Evolutionary conservation across 495 filamentous ascomycete species (phyloP).

Genomic region (Pyronema omphalodes): DNA sequence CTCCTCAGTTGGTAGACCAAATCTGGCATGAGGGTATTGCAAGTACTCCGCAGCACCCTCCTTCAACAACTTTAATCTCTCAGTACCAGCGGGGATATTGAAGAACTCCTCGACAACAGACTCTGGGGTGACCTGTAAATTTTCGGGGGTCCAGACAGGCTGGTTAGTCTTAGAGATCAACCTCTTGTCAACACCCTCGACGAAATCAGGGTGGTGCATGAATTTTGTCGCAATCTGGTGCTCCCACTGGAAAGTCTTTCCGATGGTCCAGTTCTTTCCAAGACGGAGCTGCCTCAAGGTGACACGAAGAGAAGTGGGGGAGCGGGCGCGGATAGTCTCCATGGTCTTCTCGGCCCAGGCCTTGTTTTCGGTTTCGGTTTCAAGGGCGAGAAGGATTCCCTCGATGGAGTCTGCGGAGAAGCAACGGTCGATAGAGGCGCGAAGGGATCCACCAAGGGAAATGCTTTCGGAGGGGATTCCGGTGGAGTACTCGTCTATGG

Average conservation of each 20-base stretch:
- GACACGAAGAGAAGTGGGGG: conserved; percentile 69
- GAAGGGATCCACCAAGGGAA: conserved; percentile 41
- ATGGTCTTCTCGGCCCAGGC: conserved; percentile 62
- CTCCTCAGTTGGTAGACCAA: conserved; percentile 57
- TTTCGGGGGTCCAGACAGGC: conserved; percentile 46
- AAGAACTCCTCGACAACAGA: conserved; percentile 45
- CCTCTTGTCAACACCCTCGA: conserved; percentile 60
- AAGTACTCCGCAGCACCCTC: conserved; percentile 32
- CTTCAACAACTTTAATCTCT: conserved; percentile 35
- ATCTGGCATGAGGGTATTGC: conserved; percentile 46
- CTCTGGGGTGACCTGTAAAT: conserved; percentile 37
- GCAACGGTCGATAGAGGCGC: conserved; percentile 68
- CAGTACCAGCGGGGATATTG: conserved; percentile 26
- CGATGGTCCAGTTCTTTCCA: conserved; percentile 55
- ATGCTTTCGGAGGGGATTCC: conserved; percentile 55
- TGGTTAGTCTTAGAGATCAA: conserved; percentile 44
- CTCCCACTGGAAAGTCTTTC: conserved; percentile 67
- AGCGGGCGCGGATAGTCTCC: conserved; percentile 49
- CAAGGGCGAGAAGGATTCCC: conserved; percentile 49
- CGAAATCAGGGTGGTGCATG: conserved; percentile 77
- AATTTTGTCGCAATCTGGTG: conserved; percentile 60
- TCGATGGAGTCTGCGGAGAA: conserved; percentile 48
- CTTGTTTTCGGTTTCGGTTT: conserved; percentile 32
- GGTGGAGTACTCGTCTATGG: conserved; percentile 77
- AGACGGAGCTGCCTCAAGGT: conserved; percentile 61